phyloP scores from a whole-genome alignment of 345 rosid species.

The Reutealis trisperma region DNA sequence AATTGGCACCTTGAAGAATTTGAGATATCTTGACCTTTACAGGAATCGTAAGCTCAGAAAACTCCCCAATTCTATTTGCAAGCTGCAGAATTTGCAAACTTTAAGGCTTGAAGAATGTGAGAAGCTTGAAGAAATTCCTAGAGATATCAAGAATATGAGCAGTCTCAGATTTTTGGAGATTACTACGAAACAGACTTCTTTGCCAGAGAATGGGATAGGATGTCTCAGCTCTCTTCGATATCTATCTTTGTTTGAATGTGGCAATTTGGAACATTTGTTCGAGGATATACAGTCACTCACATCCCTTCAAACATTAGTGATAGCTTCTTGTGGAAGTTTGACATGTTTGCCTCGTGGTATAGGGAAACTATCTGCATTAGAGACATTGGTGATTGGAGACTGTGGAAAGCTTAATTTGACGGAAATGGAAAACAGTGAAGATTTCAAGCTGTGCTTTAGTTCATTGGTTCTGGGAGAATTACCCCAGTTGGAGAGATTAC shows the following conservation, averaged over 20 bases:
- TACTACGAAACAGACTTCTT: not conserved
- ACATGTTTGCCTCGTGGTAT: constrained; percentile 18
- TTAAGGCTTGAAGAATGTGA: not conserved
- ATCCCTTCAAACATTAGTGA: constrained; percentile 16
- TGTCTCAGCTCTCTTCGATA: constrained; percentile 19
- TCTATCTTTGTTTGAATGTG: constrained; percentile 15
- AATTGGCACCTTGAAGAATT: constrained; percentile 14
- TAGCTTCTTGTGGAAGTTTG: constrained; percentile 19
- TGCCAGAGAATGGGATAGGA: constrained; percentile 19
- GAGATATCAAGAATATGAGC: not conserved
- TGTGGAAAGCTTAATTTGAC: constrained; percentile 27
- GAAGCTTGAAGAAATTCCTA: not conserved
- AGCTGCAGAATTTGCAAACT: constrained; percentile 4
- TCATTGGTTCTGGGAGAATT: constrained; percentile 10
- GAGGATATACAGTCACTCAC: constrained; percentile 16
- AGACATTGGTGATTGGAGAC: constrained; percentile 14
- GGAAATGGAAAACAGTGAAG: constrained; percentile 5
- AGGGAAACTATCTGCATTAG: constrained; percentile 12
- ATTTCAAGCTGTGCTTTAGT: constrained; percentile 9
- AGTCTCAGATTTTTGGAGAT: not conserved
- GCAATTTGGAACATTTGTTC: constrained; percentile 25
- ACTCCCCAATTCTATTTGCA: not conserved
- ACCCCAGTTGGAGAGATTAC: constrained; percentile 18
- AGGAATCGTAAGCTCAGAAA: not conserved
- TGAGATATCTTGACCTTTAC: constrained; percentile 10